Evolutionary conservation across 176 grass and related monocot species (phyloP), one percentile per base, ranked within the genome.

Genomic region (Eragrostis curvula): DNA sequence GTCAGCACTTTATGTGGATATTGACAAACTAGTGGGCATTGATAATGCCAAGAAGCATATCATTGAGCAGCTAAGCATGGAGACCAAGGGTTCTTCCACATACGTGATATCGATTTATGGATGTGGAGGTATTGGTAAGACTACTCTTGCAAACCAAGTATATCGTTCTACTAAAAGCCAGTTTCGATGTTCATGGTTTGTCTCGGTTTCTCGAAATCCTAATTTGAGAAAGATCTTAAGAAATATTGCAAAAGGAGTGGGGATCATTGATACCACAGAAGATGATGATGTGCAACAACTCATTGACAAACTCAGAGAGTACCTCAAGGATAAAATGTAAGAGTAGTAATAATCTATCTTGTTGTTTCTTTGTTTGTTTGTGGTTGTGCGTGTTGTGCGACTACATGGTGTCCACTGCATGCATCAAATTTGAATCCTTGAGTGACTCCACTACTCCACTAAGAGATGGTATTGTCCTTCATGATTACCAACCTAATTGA

Each of bases 91-190:
- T 39, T 20, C 29, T 11, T 66, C 64, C 1, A 12, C 21, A 21
- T 2, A 41, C 20, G 42, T 43, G 3, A 7, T 43, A 43, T 43
- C 42, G 7, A 43, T 43, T 5, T 3, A 0, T 64, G 55, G 56
- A 2, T 13, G 29, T 1, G 74, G 74, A 40, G 74, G 56, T 28
- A 36, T 61, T 20, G 75, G 75, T 29, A 78, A 78, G 58, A 78
- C 75, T 11, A 63, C 42, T 7, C 55, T 78, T 46, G 23, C 57
- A 15, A 78, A 78, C 2, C 40, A 46, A 48, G 53, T 81, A 0
- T 71, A 30, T 0, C 0, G 15, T 0, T 0, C 0, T 0, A 14
- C 60, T 5, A 71, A 14, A 81, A 0, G 6, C 1, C 9, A 46
- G 6, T 81, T 46, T 4, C 0, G 0, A 0, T 71, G 79, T 13